Conservation (phyloP, 768 basidiomycete species). For the Panellus pusillus region DNA sequence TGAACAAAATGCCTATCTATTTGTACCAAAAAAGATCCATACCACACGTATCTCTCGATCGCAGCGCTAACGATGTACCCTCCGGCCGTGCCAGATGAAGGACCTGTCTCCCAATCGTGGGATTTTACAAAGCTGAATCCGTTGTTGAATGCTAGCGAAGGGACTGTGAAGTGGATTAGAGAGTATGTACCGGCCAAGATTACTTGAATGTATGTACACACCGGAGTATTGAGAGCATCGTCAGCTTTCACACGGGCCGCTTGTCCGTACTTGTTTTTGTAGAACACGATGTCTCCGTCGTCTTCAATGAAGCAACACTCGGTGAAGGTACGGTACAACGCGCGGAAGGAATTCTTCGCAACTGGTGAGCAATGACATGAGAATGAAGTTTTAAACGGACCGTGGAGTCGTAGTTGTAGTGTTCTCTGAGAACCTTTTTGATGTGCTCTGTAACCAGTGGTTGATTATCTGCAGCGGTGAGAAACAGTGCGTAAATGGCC, state of each 20-base stretch:
- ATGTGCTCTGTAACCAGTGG: constrained; percentile 47
- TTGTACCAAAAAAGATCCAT: constrained; percentile 64
- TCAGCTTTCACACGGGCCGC: constrained; percentile 23
- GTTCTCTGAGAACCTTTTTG: constrained; percentile 49
- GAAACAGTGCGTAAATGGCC: not conserved
- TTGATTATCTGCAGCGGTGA: constrained; percentile 43
- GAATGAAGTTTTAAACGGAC: constrained; percentile 35
- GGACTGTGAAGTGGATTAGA: constrained; percentile 69
- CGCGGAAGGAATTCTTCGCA: constrained; percentile 31
- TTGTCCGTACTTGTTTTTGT: constrained; percentile 50
- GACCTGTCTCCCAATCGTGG: constrained; percentile 44
- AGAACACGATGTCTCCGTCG: constrained; percentile 56
- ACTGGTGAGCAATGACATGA: not conserved
- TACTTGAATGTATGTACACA: not conserved
- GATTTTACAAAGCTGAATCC: constrained; percentile 62
- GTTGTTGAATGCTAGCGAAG: constrained; percentile 65
- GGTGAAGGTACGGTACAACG: constrained; percentile 60
- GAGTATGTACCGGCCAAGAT: constrained; percentile 46
- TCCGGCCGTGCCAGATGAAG: constrained; percentile 35
- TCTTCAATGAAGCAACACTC: constrained; percentile 59
- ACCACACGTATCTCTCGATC: constrained; percentile 90
- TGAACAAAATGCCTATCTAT: not conserved
- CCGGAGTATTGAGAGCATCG: constrained; percentile 3
- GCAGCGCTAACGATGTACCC: constrained; percentile 76
- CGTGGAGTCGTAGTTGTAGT: constrained; percentile 61